These are phyloP conservation scores for Aulographum hederae DNA, from an alignment of 2,329 filamentous ascomycete species.

Conservation along the genomic window DNA sequence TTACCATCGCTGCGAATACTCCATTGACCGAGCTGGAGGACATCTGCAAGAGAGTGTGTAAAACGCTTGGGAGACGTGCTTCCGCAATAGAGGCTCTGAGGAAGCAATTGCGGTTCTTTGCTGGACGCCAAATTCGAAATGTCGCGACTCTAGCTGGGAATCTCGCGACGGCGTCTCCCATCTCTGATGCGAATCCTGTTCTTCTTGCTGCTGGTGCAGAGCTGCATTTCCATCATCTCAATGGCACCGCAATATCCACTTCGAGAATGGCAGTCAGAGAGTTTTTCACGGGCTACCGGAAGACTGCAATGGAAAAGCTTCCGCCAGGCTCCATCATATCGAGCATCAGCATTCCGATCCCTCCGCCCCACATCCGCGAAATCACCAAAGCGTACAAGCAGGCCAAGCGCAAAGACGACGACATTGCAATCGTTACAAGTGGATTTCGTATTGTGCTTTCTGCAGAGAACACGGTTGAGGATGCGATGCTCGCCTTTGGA, in stretches of 20 bases:
- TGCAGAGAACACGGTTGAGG: slow-evolving; percentile 47
- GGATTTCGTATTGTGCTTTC: slow-evolving; percentile 59
- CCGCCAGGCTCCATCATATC: slow-evolving; percentile 64
- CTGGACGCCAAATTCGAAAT: slow-evolving; percentile 84
- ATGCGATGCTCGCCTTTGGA: slow-evolving; percentile 69
- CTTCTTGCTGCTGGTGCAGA: slow-evolving; percentile 70
- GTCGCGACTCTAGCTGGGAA: slow-evolving; percentile 90
- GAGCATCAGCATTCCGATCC: slow-evolving; percentile 59
- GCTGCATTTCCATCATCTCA: slow-evolving; percentile 55
- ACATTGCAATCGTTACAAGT: slow-evolving; percentile 90
- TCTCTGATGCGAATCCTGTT: slow-evolving; percentile 86
- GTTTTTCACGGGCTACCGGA: slow-evolving; percentile 82
- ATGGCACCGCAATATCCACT: slow-evolving; percentile 47
- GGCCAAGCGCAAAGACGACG: slow-evolving; percentile 88
- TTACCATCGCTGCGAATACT: slow-evolving; percentile 83
- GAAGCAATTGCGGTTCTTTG: slow-evolving; percentile 91
- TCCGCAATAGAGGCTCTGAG: slow-evolving; percentile 42
- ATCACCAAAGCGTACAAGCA: slow-evolving; percentile 85
- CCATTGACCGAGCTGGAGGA: slow-evolving; percentile 75
- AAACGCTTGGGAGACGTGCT: slow-evolving; percentile 16
- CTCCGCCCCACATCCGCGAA: slow-evolving; percentile 49
- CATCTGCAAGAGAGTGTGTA: slow-evolving; percentile 59
- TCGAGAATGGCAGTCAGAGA: slow-evolving; percentile 62
- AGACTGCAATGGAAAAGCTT: slow-evolving; percentile 64
- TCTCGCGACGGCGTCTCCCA: slow-evolving; percentile 79